These are phyloP conservation scores for Sphaerosporella brunnea DNA, from an alignment of 495 filamentous ascomycete genomes.

Conservation along the genomic window DNA sequence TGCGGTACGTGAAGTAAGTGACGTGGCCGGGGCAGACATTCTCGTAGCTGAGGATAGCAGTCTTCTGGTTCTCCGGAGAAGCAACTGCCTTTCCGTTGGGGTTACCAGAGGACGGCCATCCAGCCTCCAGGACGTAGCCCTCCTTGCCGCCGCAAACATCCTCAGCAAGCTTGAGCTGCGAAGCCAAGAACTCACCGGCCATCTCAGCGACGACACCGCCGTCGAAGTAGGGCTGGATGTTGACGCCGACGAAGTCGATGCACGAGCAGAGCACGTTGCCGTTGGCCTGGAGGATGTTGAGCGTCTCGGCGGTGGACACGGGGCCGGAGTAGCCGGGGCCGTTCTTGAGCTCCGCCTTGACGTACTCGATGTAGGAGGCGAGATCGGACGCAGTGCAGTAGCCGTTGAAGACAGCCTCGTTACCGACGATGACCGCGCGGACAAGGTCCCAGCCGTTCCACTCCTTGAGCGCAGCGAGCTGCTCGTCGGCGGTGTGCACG, in stretches of 20 bases:
- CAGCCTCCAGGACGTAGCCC: slow-evolving; percentile 69
- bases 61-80: slow-evolving; percentile 44
- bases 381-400: slow-evolving; percentile 45
- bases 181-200: slow-evolving; percentile 56
- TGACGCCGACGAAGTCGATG: slow-evolving; percentile 63
- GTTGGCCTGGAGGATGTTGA: slow-evolving; percentile 47
- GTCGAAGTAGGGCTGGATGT: slow-evolving; percentile 94
- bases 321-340: slow-evolving; percentile 53
- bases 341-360: slow-evolving; percentile 30
- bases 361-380: slow-evolving; percentile 44
- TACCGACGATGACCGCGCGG: slow-evolving; percentile 67
- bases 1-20: slow-evolving; percentile 61
- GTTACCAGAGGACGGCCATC: slow-evolving; percentile 61
- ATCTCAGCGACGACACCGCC: slow-evolving; percentile 36
- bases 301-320: slow-evolving; percentile 71
- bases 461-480: slow-evolving; percentile 50
- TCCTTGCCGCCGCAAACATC: slow-evolving; percentile 44
- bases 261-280: slow-evolving; percentile 43
- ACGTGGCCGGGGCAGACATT: slow-evolving; percentile 38
- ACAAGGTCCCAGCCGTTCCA: slow-evolving; percentile 66
- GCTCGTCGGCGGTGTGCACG: slow-evolving; percentile 37
- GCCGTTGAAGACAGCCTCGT: slow-evolving; percentile 66
- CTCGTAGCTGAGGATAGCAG: slow-evolving; percentile 51
- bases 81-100: slow-evolving; percentile 56
- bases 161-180: slow-evolving; percentile 48